These are phyloP conservation scores for Neurospora sp. DNA, from an alignment of 495 filamentous ascomycete genomes.

Conservation along the genomic window DNA sequence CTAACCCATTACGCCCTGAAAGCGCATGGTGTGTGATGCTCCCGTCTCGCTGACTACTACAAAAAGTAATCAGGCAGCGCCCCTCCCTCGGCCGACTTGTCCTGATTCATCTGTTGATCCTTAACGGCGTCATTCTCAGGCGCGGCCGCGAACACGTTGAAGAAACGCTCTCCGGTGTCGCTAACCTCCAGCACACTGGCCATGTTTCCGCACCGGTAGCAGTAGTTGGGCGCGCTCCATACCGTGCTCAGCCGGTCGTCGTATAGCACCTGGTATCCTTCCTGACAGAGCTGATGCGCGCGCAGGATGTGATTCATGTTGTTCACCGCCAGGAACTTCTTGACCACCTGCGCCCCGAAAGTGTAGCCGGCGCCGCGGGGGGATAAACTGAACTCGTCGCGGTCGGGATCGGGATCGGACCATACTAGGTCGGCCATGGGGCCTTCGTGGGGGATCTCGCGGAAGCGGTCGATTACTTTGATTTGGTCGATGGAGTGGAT, in stretches of 20 bases:
- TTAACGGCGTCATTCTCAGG: slow-evolving; percentile 89
- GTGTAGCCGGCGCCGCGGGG: slow-evolving; percentile 94
- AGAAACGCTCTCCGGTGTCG: slow-evolving; percentile 80
- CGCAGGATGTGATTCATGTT: slow-evolving; percentile 93
- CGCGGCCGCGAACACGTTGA: slow-evolving; percentile 95
- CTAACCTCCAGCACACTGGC: slow-evolving; percentile 94
- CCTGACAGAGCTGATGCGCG: slow-evolving; percentile 94
- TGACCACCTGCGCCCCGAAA: slow-evolving; percentile 92
- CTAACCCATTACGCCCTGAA: background rate
- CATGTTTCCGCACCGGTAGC: slow-evolving; percentile 93
- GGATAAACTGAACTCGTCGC: slow-evolving; percentile 91
- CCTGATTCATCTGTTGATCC: slow-evolving; percentile 21
- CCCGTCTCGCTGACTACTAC: background rate
- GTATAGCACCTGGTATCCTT: slow-evolving; percentile 92
- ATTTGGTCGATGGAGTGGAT: slow-evolving; percentile 99
- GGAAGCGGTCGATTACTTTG: slow-evolving; percentile 97
- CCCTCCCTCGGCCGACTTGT: slow-evolving; percentile 39
- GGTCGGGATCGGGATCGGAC: slow-evolving; percentile 91
- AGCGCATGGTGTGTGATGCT: background rate
- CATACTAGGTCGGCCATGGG: slow-evolving; percentile 99
- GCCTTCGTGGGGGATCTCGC: slow-evolving; percentile 95
- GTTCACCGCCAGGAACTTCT: slow-evolving; percentile 95
- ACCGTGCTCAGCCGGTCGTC: slow-evolving; percentile 91
- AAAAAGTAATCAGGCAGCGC: slow-evolving; percentile 48
- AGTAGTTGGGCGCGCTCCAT: slow-evolving; percentile 97